A percentile compares a stretch with the other conserved stretches of the same genome.
These are phyloP conservation scores for Fraxinus sp. DNA, from an alignment of 305 asterid species.

Conservation along the genomic window DNA sequence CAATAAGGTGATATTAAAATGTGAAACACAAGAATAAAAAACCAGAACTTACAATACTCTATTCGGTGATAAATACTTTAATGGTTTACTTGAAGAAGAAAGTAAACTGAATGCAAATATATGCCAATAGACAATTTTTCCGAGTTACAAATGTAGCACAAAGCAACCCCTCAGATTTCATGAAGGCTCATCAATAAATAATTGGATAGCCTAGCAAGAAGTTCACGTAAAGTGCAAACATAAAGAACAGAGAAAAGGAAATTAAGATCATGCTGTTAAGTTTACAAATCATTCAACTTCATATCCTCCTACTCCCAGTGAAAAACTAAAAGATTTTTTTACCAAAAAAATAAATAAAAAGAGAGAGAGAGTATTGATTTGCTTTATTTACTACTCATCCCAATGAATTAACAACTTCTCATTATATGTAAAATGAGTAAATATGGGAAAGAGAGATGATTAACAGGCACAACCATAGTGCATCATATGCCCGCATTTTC, in stretches of 20 bases:
- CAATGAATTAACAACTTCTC: neutral
- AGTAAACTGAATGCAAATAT: neutral
- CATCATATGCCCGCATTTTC: neutral
- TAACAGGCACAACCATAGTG: neutral
- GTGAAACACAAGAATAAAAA: neutral
- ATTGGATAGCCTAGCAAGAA: neutral
- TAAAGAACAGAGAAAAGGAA: neutral
- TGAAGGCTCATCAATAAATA: neutral
- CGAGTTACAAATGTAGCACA: neutral
- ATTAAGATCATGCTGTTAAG: neutral
- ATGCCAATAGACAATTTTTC: neutral
- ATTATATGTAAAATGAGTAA: neutral
- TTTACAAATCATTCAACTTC: neutral
- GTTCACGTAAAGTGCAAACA: neutral
- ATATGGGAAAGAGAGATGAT: neutral
- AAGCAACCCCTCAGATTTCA: neutral
- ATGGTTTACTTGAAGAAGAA: conserved; percentile 5
- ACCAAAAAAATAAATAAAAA: neutral
- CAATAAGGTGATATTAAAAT: neutral
- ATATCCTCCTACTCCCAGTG: neutral
- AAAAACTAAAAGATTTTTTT: neutral
- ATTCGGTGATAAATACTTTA: neutral
- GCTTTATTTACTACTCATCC: neutral
- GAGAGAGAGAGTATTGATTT: neutral
- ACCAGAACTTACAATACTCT: neutral